Evolutionary conservation across 2,329 filamentous ascomycete species (phyloP), one percentile per base, ranked within the genome.

Genomic region (Amphichorda felina): DNA sequence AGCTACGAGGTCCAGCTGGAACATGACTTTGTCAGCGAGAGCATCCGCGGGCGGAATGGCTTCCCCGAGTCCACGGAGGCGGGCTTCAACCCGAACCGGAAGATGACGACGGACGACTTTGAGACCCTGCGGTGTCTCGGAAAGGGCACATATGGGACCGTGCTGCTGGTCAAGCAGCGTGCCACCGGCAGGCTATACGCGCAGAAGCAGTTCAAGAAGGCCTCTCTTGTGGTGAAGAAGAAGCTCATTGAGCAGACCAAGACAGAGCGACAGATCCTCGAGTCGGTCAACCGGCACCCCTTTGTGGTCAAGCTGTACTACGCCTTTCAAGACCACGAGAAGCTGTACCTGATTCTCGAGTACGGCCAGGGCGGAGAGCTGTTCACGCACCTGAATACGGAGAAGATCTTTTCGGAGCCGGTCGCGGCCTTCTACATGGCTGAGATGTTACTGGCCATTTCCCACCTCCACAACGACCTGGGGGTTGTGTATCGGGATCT

Each of bases 281-380:
- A 98, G 63, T 93, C 84, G 40, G 85, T 98, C 57, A 96, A 93
- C 59, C 75, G 88, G 24, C 91, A 98, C 56, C 89, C 91, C 0
- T 98, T 98, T 54, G 88, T 98, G 33, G 91, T 98, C 44, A 96
- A 96, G 61, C 72, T 98, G 14, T 98, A 84, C 61, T 98, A 98
- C 51, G 91, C 91, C 16, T 98, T 98, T 59, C 91, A 98, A 60
- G 91, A 98, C 52, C 86, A 87, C 46, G 88, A 95, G 65, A 95
- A 94, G 63, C 75, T 98, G 24, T 98, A 98, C 54, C 68, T 98
- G 31, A 96, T 98, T 45, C 75, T 98, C 17, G 89, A 98, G 61
- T 98, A 98, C 56, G 91, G 91, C 5, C 85, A 94, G 56, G 93
- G 93, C 26, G 91, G 93, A 38, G 93, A 98, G 60, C 70, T 98